Percentiles rank a stretch among this genome's conserved stretches.
phyloP scores from a whole-genome alignment of 768 basidiomycete species.

The Leucosporidium creatinivorum region DNA sequence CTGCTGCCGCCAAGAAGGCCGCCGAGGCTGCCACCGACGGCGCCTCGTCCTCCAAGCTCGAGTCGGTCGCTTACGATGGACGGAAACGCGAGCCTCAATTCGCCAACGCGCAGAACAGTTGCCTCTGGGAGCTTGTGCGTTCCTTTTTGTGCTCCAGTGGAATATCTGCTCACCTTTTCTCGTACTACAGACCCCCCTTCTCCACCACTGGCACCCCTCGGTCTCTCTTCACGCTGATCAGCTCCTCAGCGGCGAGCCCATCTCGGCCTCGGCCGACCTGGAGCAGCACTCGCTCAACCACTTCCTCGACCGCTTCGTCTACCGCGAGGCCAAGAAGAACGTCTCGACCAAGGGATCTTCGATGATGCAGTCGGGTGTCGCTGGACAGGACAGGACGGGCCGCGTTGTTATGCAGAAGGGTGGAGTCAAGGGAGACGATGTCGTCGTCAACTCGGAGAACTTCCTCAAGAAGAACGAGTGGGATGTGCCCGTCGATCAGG shows the following conservation, averaged over 20 bases:
- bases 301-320: conserved; percentile 95
- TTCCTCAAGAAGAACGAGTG: conserved; percentile 72
- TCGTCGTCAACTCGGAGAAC: conserved; percentile 65
- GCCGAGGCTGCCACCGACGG: neutral
- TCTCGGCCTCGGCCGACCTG: conserved; percentile 79
- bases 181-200: conserved; percentile 57
- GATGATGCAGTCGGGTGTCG: conserved; percentile 90
- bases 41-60: conserved; percentile 2
- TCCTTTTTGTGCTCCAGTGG: neutral
- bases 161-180: neutral
- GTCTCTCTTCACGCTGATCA: conserved; percentile 78
- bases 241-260: conserved; percentile 60
- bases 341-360: conserved; percentile 63
- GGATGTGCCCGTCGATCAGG: conserved; percentile 52
- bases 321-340: conserved; percentile 84
- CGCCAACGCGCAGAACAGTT: conserved; percentile 67
- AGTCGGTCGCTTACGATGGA: conserved; percentile 60
- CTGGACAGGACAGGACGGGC: conserved; percentile 53
- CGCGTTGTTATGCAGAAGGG: conserved; percentile 55
- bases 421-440: conserved; percentile 53
- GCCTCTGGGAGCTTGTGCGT: conserved; percentile 83
- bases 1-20: neutral
- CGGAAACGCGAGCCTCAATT: conserved; percentile 83
- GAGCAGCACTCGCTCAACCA: conserved; percentile 86
- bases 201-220: conserved; percentile 83